A percentile compares a stretch with the other conserved stretches of the same genome.
Conservation (phyloP, 257 asterid genomes). For the Verbena officinalis region DNA sequence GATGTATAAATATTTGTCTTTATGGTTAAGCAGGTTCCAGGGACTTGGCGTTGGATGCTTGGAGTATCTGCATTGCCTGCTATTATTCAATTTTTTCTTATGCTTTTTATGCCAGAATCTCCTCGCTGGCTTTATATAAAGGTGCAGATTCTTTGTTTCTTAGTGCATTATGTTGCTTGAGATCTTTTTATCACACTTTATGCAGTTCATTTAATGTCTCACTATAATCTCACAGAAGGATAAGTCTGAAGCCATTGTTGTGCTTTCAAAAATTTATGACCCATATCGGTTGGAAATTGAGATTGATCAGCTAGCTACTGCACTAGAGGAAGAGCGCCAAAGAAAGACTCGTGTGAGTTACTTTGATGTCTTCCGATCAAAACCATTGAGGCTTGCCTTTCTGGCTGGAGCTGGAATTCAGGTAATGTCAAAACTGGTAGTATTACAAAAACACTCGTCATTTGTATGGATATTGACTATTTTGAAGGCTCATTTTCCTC, state of each 20-base stretch:
- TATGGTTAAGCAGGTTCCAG: conserved; percentile 66
- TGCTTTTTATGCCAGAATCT: conserved; percentile 92
- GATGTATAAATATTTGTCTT: conserved; percentile 18
- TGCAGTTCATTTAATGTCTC: conserved; percentile 4
- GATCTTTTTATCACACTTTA: conserved; percentile 1
- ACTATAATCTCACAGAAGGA: conserved; percentile 56
- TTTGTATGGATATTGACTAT: not conserved
- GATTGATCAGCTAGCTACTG: conserved; percentile 76
- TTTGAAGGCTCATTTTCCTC: not conserved
- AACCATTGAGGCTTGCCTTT: conserved; percentile 88
- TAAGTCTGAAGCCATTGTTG: conserved; percentile 75
- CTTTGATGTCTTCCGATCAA: conserved; percentile 64
- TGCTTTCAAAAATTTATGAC: conserved; percentile 88
- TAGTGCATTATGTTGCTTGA: conserved; percentile 14
- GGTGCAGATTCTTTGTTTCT: conserved; percentile 39
- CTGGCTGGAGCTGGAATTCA: conserved; percentile 92
- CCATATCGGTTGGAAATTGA: conserved; percentile 80
- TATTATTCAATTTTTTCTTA: conserved; percentile 67
- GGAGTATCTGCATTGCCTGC: conserved; percentile 92
- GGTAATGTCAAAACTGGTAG: conserved; percentile 43
- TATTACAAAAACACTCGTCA: not conserved
- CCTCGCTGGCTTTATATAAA: conserved; percentile 97
- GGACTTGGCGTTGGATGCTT: conserved; percentile 99
- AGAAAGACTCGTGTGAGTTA: conserved; percentile 55
- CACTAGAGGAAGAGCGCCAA: conserved; percentile 73